A percentile compares a stretch with the other conserved stretches of the same genome.
Conservation (phyloP, 768 basidiomycete genomes). For the Mycena vitilis region DNA sequence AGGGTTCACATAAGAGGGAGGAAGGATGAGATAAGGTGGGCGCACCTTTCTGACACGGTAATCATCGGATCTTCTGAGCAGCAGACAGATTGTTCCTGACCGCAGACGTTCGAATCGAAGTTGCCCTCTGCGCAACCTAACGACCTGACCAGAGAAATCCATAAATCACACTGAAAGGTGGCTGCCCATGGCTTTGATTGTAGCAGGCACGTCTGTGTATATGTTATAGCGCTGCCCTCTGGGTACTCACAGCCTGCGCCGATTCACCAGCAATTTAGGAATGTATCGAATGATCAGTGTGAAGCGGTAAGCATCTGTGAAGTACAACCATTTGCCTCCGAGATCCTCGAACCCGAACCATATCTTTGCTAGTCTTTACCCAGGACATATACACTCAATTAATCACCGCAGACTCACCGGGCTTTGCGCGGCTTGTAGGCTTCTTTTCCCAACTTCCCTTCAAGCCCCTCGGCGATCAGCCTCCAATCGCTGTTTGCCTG, state of each 20-base stretch:
- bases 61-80: too few species aligned
- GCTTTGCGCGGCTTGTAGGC: background rate
- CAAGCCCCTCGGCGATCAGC: slow-evolving; percentile 9
- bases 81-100: too few species aligned
- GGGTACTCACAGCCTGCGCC: too few species aligned
- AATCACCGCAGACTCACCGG: background rate
- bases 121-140: too few species aligned
- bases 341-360: background rate
- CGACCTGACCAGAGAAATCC: too few species aligned
- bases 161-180: too few species aligned
- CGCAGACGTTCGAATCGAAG: too few species aligned
- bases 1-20: too few species aligned
- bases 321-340: background rate
- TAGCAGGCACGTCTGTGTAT: background rate
- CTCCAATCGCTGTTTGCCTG: slow-evolving; percentile 2
- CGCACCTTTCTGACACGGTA: too few species aligned
- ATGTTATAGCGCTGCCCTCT: background rate
- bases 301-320: slow-evolving; percentile 17
- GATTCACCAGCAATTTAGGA: background rate
- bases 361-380: slow-evolving; percentile 4
- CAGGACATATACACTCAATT: background rate
- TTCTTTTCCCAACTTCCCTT: background rate
- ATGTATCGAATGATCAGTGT: background rate
- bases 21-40: too few species aligned
- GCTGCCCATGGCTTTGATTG: too few species aligned